Evolutionary conservation across 129 eudicot species (phyloP), one percentile per base, ranked within the genome.

Genomic region (Artemisia argyi): DNA sequence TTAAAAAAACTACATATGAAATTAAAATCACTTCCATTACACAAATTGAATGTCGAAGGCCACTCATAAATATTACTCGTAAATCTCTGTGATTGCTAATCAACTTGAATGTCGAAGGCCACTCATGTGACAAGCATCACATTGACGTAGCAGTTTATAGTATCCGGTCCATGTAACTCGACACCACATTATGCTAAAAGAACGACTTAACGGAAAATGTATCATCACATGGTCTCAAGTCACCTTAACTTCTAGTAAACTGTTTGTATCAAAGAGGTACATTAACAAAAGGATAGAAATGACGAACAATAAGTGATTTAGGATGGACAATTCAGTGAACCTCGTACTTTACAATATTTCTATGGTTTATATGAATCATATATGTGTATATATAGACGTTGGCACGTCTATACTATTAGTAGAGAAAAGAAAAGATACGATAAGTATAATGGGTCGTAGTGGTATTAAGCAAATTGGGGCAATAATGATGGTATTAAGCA

Each of bases 31-130:
- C 26, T 24, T 24, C 26, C 26, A 22, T 22, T 22, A 22, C 1
- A 22, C 24, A 22, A 0, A 1, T 1, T 0, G 1, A 22, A 22
- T 0, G 1, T 1, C 1, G 0, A 0, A 0, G 1, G 1, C 1
- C 1, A 22, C n/a, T n/a, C n/a, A n/a, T n/a, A n/a, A n/a, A n/a
- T n/a, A 26, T 26, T 26, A 26, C 4, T 26, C 4, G 30, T 26
- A 26, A 26, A 26, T 26, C 30, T 26, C 4, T 26, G 30, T 26
- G 4, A 26, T 26, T 26, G 30, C 30, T 26, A 26, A 26, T 26
- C 30, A 3, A 26, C 30, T 26, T 26, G 30, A 26, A 26, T 26
- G 30, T 26, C 4, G 30, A 26, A 26, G 30, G 30, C 30, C 30
- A 26, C 30, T 26, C 30, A 26, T 26, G 30, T 4, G 30, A 26